Evolutionary conservation across 2,329 filamentous ascomycete species (phyloP).

Genomic region (Aureobasidium lini): DNA sequence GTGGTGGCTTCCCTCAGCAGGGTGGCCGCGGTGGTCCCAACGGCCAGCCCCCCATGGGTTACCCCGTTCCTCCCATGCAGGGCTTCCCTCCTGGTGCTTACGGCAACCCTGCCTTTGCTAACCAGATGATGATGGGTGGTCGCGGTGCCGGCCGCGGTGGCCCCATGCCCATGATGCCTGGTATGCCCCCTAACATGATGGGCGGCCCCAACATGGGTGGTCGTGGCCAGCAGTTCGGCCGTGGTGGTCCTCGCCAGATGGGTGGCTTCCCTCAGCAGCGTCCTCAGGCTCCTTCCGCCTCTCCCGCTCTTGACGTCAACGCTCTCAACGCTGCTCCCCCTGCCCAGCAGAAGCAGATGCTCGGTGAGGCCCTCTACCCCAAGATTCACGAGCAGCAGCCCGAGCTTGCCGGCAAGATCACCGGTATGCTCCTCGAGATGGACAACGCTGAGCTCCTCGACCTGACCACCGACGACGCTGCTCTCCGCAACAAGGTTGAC

Average conservation of each 20-base stretch:
- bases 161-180: slow-evolving; percentile 59
- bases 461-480: slow-evolving; percentile 85
- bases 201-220: slow-evolving; percentile 33
- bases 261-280: slow-evolving; percentile 32
- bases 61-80: slow-evolving; percentile 62
- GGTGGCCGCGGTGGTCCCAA: slow-evolving; percentile 75
- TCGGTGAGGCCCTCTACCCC: slow-evolving; percentile 95
- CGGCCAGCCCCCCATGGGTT: slow-evolving; percentile 77
- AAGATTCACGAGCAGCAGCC: slow-evolving; percentile 95
- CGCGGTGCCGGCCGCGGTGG: slow-evolving; percentile 63
- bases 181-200: slow-evolving; percentile 58
- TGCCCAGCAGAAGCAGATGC: slow-evolving; percentile 93
- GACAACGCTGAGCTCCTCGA: slow-evolving; percentile 90
- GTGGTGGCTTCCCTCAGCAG: slow-evolving; percentile 79
- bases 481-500: slow-evolving; percentile 90
- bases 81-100: slow-evolving; percentile 68
- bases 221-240: slow-evolving; percentile 26
- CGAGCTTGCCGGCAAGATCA: slow-evolving; percentile 97
- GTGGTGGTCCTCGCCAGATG: slow-evolving; percentile 28
- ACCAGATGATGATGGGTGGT: slow-evolving; percentile 45
- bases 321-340: slow-evolving; percentile 49
- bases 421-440: slow-evolving; percentile 99
- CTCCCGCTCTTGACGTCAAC: slow-evolving; percentile 41
- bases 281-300: slow-evolving; percentile 25
- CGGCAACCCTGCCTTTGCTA: slow-evolving; percentile 63